phyloP scores from a whole-genome alignment of 768 basidiomycete species.

The Hygrocybe punicea region DNA sequence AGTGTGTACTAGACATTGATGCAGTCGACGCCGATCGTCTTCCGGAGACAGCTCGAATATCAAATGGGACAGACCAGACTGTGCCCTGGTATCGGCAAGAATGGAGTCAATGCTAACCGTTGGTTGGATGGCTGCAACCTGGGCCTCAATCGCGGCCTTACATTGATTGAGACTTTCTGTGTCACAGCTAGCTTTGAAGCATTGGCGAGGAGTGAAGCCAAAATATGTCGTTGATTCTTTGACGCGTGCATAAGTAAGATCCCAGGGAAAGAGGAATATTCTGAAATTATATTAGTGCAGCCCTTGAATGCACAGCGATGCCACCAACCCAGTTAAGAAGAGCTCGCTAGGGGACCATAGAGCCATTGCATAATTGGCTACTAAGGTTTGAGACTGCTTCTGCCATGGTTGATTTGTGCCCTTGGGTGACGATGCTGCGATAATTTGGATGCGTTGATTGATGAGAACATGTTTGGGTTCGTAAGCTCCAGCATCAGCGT shows the following conservation, averaged over 20 bases:
- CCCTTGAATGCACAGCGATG: background rate
- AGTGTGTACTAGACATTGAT: background rate
- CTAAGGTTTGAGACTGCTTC: background rate
- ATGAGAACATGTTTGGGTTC: background rate
- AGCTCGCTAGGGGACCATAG: background rate
- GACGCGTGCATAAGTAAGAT: background rate
- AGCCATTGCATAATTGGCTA: background rate
- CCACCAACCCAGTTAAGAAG: constrained; percentile 3
- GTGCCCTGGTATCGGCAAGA: background rate
- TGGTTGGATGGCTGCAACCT: background rate
- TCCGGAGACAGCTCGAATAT: constrained; percentile 1
- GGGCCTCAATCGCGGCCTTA: background rate
- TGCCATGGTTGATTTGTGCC: background rate
- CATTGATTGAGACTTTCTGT: background rate
- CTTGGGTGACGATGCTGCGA: background rate
- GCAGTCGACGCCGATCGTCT: background rate
- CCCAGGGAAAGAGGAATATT: background rate
- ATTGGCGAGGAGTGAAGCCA: background rate
- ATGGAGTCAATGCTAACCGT: background rate
- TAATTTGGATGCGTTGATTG: background rate
- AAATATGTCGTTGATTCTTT: constrained; percentile 1
- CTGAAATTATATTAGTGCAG: background rate
- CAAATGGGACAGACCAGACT: background rate
- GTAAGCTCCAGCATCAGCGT: background rate
- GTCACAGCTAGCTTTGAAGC: background rate